phyloP scores from a whole-genome alignment of 805 yeast genomes.

The Sugiyamaella boreocaroliniensis region DNA sequence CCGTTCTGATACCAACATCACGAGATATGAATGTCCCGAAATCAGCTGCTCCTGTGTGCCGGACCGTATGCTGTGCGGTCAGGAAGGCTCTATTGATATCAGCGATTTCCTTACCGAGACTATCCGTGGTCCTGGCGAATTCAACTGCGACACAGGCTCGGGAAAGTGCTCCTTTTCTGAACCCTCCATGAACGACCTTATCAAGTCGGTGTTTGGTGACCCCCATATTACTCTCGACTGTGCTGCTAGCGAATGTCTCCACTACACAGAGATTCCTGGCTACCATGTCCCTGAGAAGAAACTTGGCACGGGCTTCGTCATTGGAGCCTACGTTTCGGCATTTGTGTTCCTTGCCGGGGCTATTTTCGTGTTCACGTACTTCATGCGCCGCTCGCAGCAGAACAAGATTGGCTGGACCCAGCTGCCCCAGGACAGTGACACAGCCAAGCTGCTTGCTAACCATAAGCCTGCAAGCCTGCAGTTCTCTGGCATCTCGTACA shows the following conservation, averaged over 20 bases:
- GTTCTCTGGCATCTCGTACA: slow-evolving; percentile 67
- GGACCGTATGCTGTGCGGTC: slow-evolving; percentile 89
- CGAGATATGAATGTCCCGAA: slow-evolving; percentile 70
- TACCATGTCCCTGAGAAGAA: slow-evolving; percentile 57
- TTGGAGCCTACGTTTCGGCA: slow-evolving; percentile 22
- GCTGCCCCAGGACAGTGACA: slow-evolving; percentile 35
- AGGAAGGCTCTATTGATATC: slow-evolving; percentile 87
- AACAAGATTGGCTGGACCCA: slow-evolving; percentile 15
- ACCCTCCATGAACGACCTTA: slow-evolving; percentile 92
- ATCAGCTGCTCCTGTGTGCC: slow-evolving; percentile 89
- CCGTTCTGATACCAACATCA: slow-evolving; percentile 42
- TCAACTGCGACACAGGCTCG: slow-evolving; percentile 62
- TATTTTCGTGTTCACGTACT: slow-evolving; percentile 9
- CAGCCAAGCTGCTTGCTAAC: slow-evolving; percentile 44
- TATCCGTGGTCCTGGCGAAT: slow-evolving; percentile 89
- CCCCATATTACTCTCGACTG: slow-evolving; percentile 77
- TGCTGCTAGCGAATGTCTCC: slow-evolving; percentile 84
- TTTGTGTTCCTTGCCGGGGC: slow-evolving; percentile 16
- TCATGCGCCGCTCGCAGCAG: slow-evolving; percentile 15
- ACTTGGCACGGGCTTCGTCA: slow-evolving; percentile 20
- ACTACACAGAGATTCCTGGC: slow-evolving; percentile 89
- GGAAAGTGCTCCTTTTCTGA: slow-evolving; percentile 76
- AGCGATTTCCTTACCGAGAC: slow-evolving; percentile 88
- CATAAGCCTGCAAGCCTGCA: slow-evolving; percentile 66
- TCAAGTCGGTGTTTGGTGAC: slow-evolving; percentile 90